These are phyloP conservation scores for Craterostigma plantagineum DNA, from an alignment of 257 asterid species.

Conservation along the genomic window DNA sequence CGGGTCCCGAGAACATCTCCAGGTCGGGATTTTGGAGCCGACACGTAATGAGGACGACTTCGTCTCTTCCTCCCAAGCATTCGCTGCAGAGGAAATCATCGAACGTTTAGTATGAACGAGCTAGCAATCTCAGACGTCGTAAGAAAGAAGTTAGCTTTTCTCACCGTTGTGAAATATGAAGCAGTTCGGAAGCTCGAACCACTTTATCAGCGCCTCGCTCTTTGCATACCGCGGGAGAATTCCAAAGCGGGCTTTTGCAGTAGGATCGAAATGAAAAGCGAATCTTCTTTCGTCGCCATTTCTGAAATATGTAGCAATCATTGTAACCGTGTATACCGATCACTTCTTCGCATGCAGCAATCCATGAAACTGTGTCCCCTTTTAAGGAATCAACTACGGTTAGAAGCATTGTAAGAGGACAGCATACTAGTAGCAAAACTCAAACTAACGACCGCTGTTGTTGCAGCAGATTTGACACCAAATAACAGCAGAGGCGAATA, in stretches of 20 bases:
- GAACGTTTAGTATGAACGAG: too few species aligned
- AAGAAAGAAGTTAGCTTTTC: slow-evolving; percentile 10
- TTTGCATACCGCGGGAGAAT: slow-evolving; percentile 85
- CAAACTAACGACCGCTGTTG: too few species aligned
- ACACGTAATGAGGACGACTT: slow-evolving; percentile 78
- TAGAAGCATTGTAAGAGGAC: too few species aligned
- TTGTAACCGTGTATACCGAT: neutral
- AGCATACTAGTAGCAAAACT: too few species aligned
- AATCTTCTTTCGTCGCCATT: slow-evolving; percentile 77
- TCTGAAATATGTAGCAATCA: slow-evolving; percentile 27
- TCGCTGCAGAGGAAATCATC: too few species aligned
- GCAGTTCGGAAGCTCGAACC: slow-evolving; percentile 99
- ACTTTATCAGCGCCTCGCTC: slow-evolving; percentile 59
- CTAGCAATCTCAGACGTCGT: neutral
- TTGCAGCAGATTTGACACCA: too few species aligned
- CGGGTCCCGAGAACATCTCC: slow-evolving; percentile 46
- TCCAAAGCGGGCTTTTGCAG: slow-evolving; percentile 83
- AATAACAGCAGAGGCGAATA: too few species aligned
- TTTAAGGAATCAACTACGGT: too few species aligned
- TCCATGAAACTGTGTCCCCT: too few species aligned
- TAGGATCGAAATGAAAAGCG: slow-evolving; percentile 51
- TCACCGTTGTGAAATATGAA: slow-evolving; percentile 92
- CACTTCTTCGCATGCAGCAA: too few species aligned
- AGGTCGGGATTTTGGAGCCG: slow-evolving; percentile 71
- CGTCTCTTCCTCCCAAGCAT: slow-evolving; percentile 99